These are phyloP conservation scores for Penicillium sp. DNA, from an alignment of 2,329 filamentous ascomycete species.

Conservation along the genomic window DNA sequence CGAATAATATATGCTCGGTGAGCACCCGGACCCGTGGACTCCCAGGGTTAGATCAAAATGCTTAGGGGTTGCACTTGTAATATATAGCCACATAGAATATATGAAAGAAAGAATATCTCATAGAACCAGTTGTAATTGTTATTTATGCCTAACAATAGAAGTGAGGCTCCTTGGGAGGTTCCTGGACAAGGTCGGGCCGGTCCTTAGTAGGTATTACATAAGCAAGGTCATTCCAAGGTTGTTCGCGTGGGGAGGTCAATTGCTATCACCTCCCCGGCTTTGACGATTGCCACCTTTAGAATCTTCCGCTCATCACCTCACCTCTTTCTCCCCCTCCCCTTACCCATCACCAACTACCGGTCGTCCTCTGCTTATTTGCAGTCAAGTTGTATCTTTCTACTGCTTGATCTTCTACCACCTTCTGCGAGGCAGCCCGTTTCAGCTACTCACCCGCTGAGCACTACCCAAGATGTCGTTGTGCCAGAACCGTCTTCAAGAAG, in stretches of 20 bases:
- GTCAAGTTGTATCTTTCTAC: background rate
- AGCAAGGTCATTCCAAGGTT: background rate
- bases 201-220: background rate
- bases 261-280: conserved; percentile 5
- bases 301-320: background rate
- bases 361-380: background rate
- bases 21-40: too few species aligned
- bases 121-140: background rate
- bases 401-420: background rate
- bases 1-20: too few species aligned
- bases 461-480: conserved; percentile 65
- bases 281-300: conserved; percentile 4
- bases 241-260: conserved; percentile 3
- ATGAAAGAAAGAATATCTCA: background rate
- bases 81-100: background rate
- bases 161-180: background rate
- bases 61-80: too few species aligned
- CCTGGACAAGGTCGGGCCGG: background rate
- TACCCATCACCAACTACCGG: background rate
- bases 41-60: too few species aligned
- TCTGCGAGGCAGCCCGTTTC: background rate
- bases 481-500: conserved; percentile 76
- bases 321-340: background rate
- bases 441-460: background rate
- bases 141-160: background rate